A percentile compares a stretch with the other conserved stretches of the same genome.
Conservation (phyloP, 768 basidiomycete species). For the Mycena vitilis region DNA sequence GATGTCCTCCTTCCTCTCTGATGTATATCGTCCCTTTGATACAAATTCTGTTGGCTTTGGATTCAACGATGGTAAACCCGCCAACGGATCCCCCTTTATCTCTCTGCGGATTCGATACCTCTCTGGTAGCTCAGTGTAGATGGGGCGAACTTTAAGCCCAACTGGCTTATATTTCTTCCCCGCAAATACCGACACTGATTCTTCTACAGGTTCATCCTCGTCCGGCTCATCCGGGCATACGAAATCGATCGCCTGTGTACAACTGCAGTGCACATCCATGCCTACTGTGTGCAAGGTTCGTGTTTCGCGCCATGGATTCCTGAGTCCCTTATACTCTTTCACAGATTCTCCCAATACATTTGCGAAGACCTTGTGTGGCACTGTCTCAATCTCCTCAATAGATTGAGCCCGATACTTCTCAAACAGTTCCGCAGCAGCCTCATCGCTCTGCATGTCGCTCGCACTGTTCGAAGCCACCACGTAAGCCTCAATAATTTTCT, state of each 20-base stretch:
- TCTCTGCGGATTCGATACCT: constrained; percentile 31
- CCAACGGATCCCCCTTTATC: constrained; percentile 44
- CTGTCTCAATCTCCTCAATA: not conserved
- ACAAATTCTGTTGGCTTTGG: not conserved
- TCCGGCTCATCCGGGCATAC: not conserved
- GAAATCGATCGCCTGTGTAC: not conserved
- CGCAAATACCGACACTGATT: not conserved
- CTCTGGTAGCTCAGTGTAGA: constrained; percentile 26
- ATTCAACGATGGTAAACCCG: constrained; percentile 27
- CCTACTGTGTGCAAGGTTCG: too few relatives aligned
- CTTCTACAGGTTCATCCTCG: not conserved
- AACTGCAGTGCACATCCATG: too few relatives aligned
- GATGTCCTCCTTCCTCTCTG: not conserved
- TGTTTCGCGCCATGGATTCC: too few relatives aligned
- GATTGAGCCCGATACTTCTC: not conserved
- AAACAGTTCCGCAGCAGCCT: not conserved
- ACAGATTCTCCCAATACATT: not conserved
- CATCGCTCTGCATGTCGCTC: too few relatives aligned
- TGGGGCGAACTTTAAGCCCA: constrained; percentile 16
- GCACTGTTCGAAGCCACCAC: not conserved
- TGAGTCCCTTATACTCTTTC: too few relatives aligned
- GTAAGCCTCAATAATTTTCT: not conserved
- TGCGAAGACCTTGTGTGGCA: not conserved
- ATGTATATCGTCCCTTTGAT: constrained; percentile 22
- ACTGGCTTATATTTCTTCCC: constrained; percentile 39